Percentiles rank a stretch among this genome's conserved stretches.
Conservation (phyloP, 2,329 filamentous ascomycete genomes). For the Fusarium cicatricum region DNA sequence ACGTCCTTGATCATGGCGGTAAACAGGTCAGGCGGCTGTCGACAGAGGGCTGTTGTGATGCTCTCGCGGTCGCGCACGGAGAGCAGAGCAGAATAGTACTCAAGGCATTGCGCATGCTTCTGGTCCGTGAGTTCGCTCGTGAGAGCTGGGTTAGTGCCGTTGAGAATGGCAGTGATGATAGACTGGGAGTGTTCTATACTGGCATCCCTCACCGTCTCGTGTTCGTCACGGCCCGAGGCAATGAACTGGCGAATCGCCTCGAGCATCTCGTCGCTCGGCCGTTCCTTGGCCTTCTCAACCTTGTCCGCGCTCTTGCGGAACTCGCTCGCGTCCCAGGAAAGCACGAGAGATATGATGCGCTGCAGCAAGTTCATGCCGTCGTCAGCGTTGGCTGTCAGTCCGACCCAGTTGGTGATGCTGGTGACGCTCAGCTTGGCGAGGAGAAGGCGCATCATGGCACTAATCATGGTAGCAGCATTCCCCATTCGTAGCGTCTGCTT, state of each 20-base stretch:
- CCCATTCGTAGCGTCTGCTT: conserved; percentile 78
- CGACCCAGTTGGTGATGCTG: conserved; percentile 81
- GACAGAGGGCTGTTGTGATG: conserved; percentile 72
- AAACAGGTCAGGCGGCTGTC: conserved; percentile 74
- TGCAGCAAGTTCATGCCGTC: conserved; percentile 86
- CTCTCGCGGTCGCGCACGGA: conserved; percentile 77
- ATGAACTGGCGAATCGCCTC: conserved; percentile 68
- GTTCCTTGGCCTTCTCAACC: conserved; percentile 68
- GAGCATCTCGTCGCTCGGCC: conserved; percentile 67
- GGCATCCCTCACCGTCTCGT: conserved; percentile 64
- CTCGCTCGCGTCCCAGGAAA: conserved; percentile 76
- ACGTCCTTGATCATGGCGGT: conserved; percentile 72
- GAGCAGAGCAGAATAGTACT: conserved; percentile 76
- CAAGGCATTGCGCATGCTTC: conserved; percentile 71
- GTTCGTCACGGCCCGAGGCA: conserved; percentile 59
- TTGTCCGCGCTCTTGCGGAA: conserved; percentile 71
- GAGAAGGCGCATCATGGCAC: conserved; percentile 74
- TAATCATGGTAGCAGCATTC: conserved; percentile 85
- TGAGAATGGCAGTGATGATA: conserved; percentile 73
- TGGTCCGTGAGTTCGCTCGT: conserved; percentile 59
- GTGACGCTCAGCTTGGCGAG: conserved; percentile 81
- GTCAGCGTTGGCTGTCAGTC: conserved; percentile 73
- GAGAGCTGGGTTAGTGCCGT: conserved; percentile 56
- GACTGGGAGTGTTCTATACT: conserved; percentile 64
- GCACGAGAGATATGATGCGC: conserved; percentile 75